phyloP scores from a whole-genome alignment of 2,329 filamentous ascomycete species.

The Purpureocillium takamizusanense region DNA sequence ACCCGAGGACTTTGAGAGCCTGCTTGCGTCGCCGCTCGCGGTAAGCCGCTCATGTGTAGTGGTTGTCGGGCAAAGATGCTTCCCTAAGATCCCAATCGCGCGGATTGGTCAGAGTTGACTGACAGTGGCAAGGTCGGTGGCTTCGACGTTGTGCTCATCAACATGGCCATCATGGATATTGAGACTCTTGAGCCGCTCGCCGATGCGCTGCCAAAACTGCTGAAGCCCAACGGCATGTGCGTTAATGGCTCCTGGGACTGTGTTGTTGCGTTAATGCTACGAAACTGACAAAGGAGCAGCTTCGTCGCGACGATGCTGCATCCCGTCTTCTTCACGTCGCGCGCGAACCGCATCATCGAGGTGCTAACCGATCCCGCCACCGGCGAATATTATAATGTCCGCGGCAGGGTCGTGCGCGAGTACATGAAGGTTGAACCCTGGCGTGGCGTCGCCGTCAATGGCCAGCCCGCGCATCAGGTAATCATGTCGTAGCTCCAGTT shows the following conservation, averaged over 20 bases:
- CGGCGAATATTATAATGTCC: slow-evolving; percentile 22
- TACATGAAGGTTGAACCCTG: slow-evolving; percentile 32
- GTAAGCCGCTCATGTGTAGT: slow-evolving; percentile 1
- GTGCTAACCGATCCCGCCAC: slow-evolving; percentile 24
- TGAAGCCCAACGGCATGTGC: slow-evolving; percentile 30
- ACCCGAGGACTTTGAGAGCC: slow-evolving; percentile 17
- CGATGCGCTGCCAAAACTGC: slow-evolving; percentile 26
- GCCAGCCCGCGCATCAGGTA: slow-evolving; percentile 24
- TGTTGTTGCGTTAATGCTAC: neutral
- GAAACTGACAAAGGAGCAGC: slow-evolving; percentile 12
- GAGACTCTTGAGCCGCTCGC: slow-evolving; percentile 32
- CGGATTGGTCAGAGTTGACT: neutral
- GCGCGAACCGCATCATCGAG: slow-evolving; percentile 27
- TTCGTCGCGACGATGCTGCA: slow-evolving; percentile 39
- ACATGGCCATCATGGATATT: slow-evolving; percentile 42
- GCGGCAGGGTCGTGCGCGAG: slow-evolving; percentile 26
- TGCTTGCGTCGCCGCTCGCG: slow-evolving; percentile 12
- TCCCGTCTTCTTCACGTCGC: slow-evolving; percentile 39
- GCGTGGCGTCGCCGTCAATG: slow-evolving; percentile 24
- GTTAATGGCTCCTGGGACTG: slow-evolving; percentile 11
- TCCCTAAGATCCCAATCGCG: too few species aligned
- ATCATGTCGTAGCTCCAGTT: slow-evolving; percentile 2
- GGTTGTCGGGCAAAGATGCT: too few species aligned
- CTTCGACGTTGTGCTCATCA: slow-evolving; percentile 36
- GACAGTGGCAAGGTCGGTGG: slow-evolving; percentile 11